A percentile compares a stretch with the other conserved stretches of the same genome.
Evolutionary conservation across 2,329 filamentous ascomycete genomes (phyloP).

Genomic region (Diaporthe sp.): DNA sequence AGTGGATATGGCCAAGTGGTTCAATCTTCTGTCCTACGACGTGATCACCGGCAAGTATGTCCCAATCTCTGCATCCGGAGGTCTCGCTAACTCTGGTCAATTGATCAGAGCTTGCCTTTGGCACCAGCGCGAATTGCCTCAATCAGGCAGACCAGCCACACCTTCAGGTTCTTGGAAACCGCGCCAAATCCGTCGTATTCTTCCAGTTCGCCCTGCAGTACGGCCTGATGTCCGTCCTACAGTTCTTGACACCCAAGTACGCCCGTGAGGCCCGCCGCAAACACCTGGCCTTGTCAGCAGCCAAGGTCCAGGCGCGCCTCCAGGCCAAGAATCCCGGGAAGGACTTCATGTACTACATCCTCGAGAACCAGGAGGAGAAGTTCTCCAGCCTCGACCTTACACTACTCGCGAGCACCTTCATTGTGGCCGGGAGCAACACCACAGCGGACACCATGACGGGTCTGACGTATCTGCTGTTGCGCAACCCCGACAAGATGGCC

Average conservation of each 20-base stretch:
- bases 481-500: constrained; percentile 42
- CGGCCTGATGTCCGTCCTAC: neutral
- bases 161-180: constrained; percentile 19
- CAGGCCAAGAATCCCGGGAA: constrained; percentile 36
- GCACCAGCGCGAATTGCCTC: constrained; percentile 14
- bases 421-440: constrained; percentile 62
- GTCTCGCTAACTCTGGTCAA: too few species aligned
- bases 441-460: constrained; percentile 56
- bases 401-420: constrained; percentile 43
- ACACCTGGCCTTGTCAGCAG: constrained; percentile 14
- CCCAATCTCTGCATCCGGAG: too few species aligned
- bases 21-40: constrained; percentile 44
- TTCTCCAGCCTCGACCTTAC: constrained; percentile 39
- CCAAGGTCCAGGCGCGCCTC: constrained; percentile 26
- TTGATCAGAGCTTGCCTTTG: constrained; percentile 24
- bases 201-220: constrained; percentile 25
- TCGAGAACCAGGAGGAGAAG: constrained; percentile 40
- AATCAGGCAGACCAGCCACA: constrained; percentile 26
- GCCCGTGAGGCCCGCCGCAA: constrained; percentile 20
- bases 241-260: constrained; percentile 18
- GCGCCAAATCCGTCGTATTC: constrained; percentile 17
- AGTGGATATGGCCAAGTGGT: constrained; percentile 43
- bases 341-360: constrained; percentile 41
- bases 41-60: constrained; percentile 37
- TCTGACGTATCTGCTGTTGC: constrained; percentile 48